These are phyloP conservation scores for Tubosaeta sp. DNA, from an alignment of 768 basidiomycete species.

Conservation along the genomic window DNA sequence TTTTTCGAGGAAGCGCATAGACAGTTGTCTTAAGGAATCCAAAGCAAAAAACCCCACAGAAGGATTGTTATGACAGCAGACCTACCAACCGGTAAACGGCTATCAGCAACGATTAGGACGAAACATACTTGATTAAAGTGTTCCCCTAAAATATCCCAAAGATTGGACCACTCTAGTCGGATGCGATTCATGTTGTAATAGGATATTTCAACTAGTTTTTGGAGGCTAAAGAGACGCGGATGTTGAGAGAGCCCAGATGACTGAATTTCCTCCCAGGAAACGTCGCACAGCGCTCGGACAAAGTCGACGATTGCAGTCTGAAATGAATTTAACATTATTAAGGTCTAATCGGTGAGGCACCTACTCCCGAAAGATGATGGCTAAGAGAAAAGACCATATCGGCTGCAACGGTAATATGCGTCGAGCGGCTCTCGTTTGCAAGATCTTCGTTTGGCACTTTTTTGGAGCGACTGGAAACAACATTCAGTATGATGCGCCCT, in stretches of 20 bases:
- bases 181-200: constrained; percentile 99
- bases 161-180: constrained; percentile 94
- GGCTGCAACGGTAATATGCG: constrained; percentile 96
- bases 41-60: constrained; percentile 96
- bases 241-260: constrained; percentile 92
- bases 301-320: constrained; percentile 98
- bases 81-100: constrained; percentile 44
- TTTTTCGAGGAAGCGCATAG: constrained; percentile 98
- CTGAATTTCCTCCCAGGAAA: constrained; percentile 99
- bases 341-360: constrained; percentile 27
- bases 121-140: constrained; percentile 89
- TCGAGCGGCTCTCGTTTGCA: constrained; percentile 94
- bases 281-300: constrained; percentile 90
- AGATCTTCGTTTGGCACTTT: constrained; percentile 87
- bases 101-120: background rate
- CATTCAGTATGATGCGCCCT: constrained; percentile 5
- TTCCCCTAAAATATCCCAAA: constrained; percentile 97
- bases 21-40: constrained; percentile 92
- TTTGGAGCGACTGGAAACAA: constrained; percentile 35
- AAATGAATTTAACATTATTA: constrained; percentile 6
- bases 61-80: constrained; percentile 97
- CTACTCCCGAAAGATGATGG: constrained; percentile 89
- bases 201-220: constrained; percentile 97
- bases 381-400: constrained; percentile 99
- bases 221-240: constrained; percentile 92